Evolutionary conservation across 306 rosid genomes (phyloP), one percentile per base, ranked within the genome.

Genomic region (Rosa persica): DNA sequence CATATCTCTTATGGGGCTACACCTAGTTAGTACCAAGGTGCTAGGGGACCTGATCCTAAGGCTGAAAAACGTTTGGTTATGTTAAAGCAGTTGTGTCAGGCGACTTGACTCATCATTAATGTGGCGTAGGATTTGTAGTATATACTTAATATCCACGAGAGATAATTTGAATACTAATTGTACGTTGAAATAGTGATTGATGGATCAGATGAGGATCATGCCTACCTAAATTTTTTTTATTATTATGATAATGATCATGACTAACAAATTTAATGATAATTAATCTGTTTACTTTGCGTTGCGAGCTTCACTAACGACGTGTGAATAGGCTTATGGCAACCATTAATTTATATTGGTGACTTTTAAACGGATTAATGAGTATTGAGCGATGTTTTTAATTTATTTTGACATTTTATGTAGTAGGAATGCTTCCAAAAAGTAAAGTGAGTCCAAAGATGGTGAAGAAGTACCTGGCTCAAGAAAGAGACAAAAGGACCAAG

Each of bases 371-470:
- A 66, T 38, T 4, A 12, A 66, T 39, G 48, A 38, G 30, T 9
- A 55, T 30, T 19, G 12, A 17, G 43, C 12, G 15, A 17, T 73
- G 49, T 12, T 43, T 15, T 38, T 58, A 5, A 55, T 78, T 40
- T 65, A 55, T 20, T 76, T 57, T 46, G 30, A 67, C 15, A 58
- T 58, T 19, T 3, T 66, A 1, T 67, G 46, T 66, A 83, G 96
- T 89, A 84, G 92, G 96, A 84, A 78, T 80, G 93, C 68, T 91
- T 57, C 96, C 96, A 67, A 87, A 75, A 83, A 79, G 43, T n/a
- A 87, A 80, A 81, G 96, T 89, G 71, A 82, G 81, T 83, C 70
- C 83, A 70, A 89, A 74, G 79, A 83, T 79, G 69, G 81, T 89
- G 42, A 84, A 83, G 71, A 83, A 67, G 49, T 88, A 78, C 61